Evolutionary conservation across 75 land plant species (phyloP), one percentile per base, ranked within the genome.

Genomic region (Isoetes taiwanensis): DNA sequence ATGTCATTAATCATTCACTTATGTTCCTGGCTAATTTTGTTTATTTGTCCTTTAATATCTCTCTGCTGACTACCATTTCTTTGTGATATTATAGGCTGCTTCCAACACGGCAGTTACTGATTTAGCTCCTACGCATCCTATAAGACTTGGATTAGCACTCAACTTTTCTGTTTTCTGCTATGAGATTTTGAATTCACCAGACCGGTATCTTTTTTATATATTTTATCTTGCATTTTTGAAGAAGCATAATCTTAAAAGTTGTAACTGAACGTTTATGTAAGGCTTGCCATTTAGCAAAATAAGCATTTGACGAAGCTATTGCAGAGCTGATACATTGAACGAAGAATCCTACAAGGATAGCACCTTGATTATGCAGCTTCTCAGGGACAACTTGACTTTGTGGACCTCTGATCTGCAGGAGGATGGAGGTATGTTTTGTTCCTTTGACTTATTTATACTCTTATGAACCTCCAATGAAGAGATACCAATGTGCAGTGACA

Each of bases 161-260:
- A 85, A 85, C 56, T 85, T 78, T 63, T 85, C 89, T 12, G 89
- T 85, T 5, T 85, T 85, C 38, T 76, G 78, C 58, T 85, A 84
- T 59, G 89, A 84, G 62, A 83, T 82, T 41, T 39, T 80, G 57
- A 79, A 81, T 43, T 81, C 83, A 0, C 83, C 85, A 19, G 85
- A 80, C 52, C 80, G 80, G 83, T 76, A 63, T 43, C 55, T 16
- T 32, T 8, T 52, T 29, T 43, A 27, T 3, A 16, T 0, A 0
- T 58, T 48, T 17, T 17, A 1, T 52, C 53, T 32, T 28, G 25
- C 32, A 17, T 1, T n/a, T 6, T 30, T 10, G 11, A 10, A 23
- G 27, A 56, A 14, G 32, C 8, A 58, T 4, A 30, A 16, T 2
- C 8, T 16, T 59, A n/a, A 16, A 55, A 16, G 30, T n/a, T 19